Base-by-base conservation (phyloP, 164 flowering plant genomes). In the Cinnamomum micranthum region DNA sequence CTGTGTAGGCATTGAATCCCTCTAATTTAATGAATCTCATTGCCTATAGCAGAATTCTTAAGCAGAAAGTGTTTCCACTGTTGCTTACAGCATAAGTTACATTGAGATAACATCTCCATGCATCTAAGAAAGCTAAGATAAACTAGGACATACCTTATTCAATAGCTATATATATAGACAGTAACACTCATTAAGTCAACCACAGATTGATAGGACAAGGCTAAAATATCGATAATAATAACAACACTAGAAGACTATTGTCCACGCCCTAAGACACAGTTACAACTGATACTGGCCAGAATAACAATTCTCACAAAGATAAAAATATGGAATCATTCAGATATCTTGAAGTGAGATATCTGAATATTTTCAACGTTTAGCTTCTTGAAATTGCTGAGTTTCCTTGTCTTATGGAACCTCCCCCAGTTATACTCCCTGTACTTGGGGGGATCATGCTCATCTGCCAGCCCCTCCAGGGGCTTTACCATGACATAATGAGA, bases 401-500 rank as follows among this genome's bases (percentile, higher is more conserved):
- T 86, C 75, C 82, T 70, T 0, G 79, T 72, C 22, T 74, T 68
- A 41, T 69, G 77, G 70, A 86, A 83, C 73, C 76, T 81, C 15
- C 89, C 89, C 84, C 82, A 86, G 62, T 81, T 86, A 50, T 81
- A 85, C 27, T 69, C 86, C 70, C 58, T 74, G 67, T 85, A 86
- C 55, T 80, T 86, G 2, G 80, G 31, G 1, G 83, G 82, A 52
- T 63, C 80, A 22, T 80, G 22, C 52, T 80, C 78, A 58, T 28
- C 70, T 10, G 71, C 68, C 13, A 89, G 79, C 84, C 89, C 90
- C 14, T 82, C 85, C 66, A 88, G 24, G 3, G 91, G 95, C 81
- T 87, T 80, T 67, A 91, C 86, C 73, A 28, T 50, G 1, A 76
- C 83, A 67, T 79, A 41, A 65, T 85, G 88, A 4, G 87, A 63